These are phyloP conservation scores for Candida sp. DNA, from an alignment of 1,139 yeast genomes.

Conservation along the genomic window DNA sequence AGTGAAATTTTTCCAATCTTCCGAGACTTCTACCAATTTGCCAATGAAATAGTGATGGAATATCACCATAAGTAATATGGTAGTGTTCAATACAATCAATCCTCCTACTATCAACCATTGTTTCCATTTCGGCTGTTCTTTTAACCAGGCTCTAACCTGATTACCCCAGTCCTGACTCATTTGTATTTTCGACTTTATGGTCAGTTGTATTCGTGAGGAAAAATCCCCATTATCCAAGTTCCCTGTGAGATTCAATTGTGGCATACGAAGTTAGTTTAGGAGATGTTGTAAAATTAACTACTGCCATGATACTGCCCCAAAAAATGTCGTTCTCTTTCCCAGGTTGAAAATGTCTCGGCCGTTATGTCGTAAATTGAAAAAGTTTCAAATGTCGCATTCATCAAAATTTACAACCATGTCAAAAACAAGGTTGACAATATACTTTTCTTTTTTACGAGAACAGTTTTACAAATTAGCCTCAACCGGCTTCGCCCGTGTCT, in stretches of 20 bases:
- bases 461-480: too few relatives aligned
- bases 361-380: too few relatives aligned
- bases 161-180: neutral
- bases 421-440: too few relatives aligned
- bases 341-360: too few relatives aligned
- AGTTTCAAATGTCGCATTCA: too few relatives aligned
- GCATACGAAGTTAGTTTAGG: neutral
- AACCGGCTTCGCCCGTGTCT: too few relatives aligned
- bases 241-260: neutral
- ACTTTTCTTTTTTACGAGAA: too few relatives aligned
- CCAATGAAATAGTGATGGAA: constrained; percentile 48
- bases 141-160: neutral
- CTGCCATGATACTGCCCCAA: neutral
- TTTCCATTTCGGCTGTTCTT: neutral
- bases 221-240: neutral
- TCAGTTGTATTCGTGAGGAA: neutral
- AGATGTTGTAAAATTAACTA: neutral
- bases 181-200: neutral
- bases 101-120: neutral
- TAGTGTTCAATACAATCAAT: constrained; percentile 11
- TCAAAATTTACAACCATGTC: too few relatives aligned
- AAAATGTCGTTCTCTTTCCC: neutral
- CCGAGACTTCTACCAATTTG: constrained; percentile 43
- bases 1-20: constrained; percentile 38
- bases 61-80: constrained; percentile 32